Percentiles rank a stretch among this genome's conserved stretches.
Evolutionary conservation across 176 grass and related monocot genomes (phyloP).

Genomic region (Chrysopogon serrulatus): DNA sequence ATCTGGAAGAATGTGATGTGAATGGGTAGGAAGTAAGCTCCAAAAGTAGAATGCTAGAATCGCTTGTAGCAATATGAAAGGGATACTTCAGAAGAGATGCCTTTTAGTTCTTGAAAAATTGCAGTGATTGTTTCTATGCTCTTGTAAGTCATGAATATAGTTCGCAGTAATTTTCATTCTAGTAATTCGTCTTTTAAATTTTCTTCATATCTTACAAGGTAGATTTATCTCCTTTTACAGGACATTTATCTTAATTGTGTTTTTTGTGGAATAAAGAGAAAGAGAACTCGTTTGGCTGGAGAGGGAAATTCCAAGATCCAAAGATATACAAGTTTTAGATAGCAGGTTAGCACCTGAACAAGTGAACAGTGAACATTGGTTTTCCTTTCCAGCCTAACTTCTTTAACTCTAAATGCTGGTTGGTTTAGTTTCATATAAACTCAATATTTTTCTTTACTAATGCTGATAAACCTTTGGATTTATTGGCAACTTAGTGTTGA

Average conservation of each 20-base stretch:
- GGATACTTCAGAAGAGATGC: not conserved
- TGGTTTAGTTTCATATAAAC: no score
- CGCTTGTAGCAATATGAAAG: not conserved
- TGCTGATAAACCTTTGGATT: slow-evolving; percentile 17
- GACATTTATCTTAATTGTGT: slow-evolving; percentile 13
- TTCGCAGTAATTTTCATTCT: not conserved
- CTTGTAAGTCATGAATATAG: not conserved
- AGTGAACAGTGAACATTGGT: slow-evolving; percentile 20
- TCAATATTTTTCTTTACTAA: not conserved
- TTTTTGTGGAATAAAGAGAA: slow-evolving; percentile 16
- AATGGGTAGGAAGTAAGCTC: not conserved
- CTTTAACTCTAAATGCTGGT: not conserved
- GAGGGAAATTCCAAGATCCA: slow-evolving; percentile 15
- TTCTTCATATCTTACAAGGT: not conserved
- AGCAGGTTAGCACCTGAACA: slow-evolving; percentile 30
- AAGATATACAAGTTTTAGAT: slow-evolving; percentile 2
- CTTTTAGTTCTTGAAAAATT: not conserved
- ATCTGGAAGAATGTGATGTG: no score
- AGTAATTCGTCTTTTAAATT: not conserved
- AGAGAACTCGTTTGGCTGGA: slow-evolving; percentile 14
- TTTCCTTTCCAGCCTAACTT: not conserved
- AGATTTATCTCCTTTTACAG: slow-evolving; percentile 12
- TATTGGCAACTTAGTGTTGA: slow-evolving; percentile 22
- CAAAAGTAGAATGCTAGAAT: slow-evolving; percentile 12
- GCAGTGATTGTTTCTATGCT: not conserved